Conservation (phyloP, 208 protist genomes). For the Crithidia thermophila region DNA sequence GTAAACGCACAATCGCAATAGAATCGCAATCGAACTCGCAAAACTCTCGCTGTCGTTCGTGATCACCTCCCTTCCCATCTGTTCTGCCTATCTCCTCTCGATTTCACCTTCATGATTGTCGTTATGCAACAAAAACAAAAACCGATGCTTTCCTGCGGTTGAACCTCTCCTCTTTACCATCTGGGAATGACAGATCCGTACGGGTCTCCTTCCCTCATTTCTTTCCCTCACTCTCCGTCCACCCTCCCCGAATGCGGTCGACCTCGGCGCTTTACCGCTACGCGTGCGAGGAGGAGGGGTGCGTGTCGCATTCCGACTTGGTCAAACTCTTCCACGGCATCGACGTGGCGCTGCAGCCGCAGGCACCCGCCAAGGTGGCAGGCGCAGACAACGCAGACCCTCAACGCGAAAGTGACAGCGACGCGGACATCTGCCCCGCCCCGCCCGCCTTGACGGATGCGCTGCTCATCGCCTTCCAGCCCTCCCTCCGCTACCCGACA, state of each 20-base stretch:
- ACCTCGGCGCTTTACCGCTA: slow-evolving; percentile 63
- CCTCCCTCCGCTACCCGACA: slow-evolving; percentile 37
- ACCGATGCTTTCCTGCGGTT: no score
- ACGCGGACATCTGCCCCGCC: neutral
- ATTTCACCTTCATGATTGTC: no score
- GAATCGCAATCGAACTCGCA: no score
- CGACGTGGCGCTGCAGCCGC: slow-evolving; percentile 33
- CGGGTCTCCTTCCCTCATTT: no score
- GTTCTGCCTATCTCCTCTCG: no score
- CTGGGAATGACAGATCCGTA: no score
- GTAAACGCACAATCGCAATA: no score
- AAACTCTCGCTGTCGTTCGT: no score
- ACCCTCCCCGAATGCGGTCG: slow-evolving; percentile 44
- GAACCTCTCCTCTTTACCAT: no score
- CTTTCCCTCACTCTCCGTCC: no score
- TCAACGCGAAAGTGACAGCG: neutral
- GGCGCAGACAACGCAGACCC: slow-evolving; percentile 3
- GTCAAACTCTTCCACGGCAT: slow-evolving; percentile 53
- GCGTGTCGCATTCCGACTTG: slow-evolving; percentile 56
- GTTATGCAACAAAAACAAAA: no score
- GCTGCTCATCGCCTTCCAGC: slow-evolving; percentile 15
- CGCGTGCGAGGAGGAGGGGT: slow-evolving; percentile 70
- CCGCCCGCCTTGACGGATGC: slow-evolving; percentile 3
- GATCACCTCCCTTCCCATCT: no score
- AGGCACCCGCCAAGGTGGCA: neutral